phyloP scores from a whole-genome alignment of 208 protist species.

The Sergeia podlipaevii region DNA sequence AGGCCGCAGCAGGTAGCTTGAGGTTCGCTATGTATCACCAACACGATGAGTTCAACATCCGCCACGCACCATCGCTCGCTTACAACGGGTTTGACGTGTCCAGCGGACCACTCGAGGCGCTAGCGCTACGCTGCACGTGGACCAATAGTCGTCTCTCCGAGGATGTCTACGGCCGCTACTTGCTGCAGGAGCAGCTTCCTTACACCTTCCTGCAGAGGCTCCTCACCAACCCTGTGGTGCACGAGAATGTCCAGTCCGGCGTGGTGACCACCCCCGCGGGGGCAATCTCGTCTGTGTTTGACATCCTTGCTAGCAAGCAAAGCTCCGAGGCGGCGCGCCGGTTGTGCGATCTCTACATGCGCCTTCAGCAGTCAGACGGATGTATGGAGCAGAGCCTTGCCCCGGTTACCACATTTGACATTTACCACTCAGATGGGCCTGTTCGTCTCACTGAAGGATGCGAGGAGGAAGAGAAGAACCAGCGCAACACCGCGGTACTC shows the following conservation, averaged over 20 bases:
- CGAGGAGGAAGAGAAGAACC: conserved; percentile 18
- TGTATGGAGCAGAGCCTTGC: not conserved
- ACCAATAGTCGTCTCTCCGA: conserved; percentile 31
- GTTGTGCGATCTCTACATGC: conserved; percentile 22
- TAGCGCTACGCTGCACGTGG: conserved; percentile 73
- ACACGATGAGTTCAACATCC: conserved; percentile 42
- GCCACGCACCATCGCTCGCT: conserved; percentile 26
- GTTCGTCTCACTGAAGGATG: conserved; percentile 13
- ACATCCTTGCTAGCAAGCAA: conserved; percentile 25
- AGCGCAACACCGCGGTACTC: conserved; percentile 46
- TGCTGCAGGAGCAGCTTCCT: conserved; percentile 34
- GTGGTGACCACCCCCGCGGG: conserved; percentile 19
- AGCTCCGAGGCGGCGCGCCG: conserved; percentile 23
- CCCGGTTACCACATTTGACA: not conserved
- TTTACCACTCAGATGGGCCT: conserved; percentile 19
- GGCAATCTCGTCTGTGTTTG: conserved; percentile 32
- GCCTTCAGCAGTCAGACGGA: conserved; percentile 6
- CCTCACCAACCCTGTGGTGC: conserved; percentile 34
- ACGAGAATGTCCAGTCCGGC: conserved; percentile 14
- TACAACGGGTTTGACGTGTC: conserved; percentile 46
- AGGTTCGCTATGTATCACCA: conserved; percentile 31
- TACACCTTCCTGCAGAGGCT: conserved; percentile 31
- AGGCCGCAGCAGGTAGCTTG: conserved; percentile 29
- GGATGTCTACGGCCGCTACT: conserved; percentile 50
- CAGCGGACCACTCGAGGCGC: conserved; percentile 65